These are phyloP conservation scores for Glycine latifolia DNA, from an alignment of 306 rosid species.

Conservation along the genomic window DNA sequence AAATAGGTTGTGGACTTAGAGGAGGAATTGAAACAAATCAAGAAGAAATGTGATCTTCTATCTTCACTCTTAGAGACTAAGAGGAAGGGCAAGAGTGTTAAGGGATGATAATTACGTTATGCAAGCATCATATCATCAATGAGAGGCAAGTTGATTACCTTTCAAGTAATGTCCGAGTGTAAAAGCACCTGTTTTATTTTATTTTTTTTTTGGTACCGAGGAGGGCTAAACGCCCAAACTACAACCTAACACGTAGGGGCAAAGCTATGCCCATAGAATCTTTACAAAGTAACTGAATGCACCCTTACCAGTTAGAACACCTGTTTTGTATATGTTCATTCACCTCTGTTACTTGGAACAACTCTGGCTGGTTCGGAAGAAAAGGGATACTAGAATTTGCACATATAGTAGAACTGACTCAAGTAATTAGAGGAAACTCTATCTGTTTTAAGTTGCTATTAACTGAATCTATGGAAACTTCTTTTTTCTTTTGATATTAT, in stretches of 20 bases:
- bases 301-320: too few relatives aligned
- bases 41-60: slow-evolving; percentile 58
- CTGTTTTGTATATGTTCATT: neutral
- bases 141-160: slow-evolving; percentile 19
- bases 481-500: neutral
- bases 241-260: too few relatives aligned
- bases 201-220: too few relatives aligned
- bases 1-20: slow-evolving; percentile 70
- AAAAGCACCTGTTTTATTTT: neutral
- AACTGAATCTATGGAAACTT: neutral
- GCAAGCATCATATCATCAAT: neutral
- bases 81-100: slow-evolving; percentile 42
- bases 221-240: neutral
- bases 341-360: neutral
- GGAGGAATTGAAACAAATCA: slow-evolving; percentile 62
- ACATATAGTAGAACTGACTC: neutral
- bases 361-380: neutral
- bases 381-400: neutral
- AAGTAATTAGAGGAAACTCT: neutral
- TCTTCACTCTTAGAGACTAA: slow-evolving; percentile 57
- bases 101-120: neutral
- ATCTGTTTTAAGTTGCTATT: neutral
- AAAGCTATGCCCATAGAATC: too few relatives aligned
- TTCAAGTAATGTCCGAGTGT: neutral
- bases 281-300: too few relatives aligned